A percentile compares a stretch with the other conserved stretches of the same genome.
phyloP scores from a whole-genome alignment of 306 rosid genomes.

The Castanea mollissima region DNA sequence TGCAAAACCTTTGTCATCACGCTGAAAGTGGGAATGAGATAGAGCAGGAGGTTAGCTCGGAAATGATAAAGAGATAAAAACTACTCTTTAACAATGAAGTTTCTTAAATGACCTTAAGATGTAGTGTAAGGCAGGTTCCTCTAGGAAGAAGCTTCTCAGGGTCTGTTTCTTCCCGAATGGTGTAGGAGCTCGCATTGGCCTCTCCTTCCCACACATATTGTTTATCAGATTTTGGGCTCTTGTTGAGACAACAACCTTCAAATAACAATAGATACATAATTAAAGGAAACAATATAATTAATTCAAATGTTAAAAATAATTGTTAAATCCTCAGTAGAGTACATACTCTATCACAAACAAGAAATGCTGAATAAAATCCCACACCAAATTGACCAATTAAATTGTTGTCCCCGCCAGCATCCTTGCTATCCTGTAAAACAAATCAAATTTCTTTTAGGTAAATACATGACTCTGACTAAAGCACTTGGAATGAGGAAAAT shows the following conservation, averaged over 20 bases:
- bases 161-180: slow-evolving; percentile 84
- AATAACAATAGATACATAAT: neutral
- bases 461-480: slow-evolving; percentile 1
- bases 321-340: neutral
- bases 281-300: neutral
- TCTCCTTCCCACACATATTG: slow-evolving; percentile 98
- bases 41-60: slow-evolving; percentile 18
- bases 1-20: slow-evolving; percentile 86
- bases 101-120: slow-evolving; percentile 59
- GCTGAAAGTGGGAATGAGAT: slow-evolving; percentile 38
- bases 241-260: slow-evolving; percentile 88
- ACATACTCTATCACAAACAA: slow-evolving; percentile 82
- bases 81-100: neutral
- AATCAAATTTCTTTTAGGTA: slow-evolving; percentile 25
- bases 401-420: slow-evolving; percentile 80
- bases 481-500: slow-evolving; percentile 11
- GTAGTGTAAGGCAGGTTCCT: slow-evolving; percentile 82
- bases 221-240: slow-evolving; percentile 83
- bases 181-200: slow-evolving; percentile 92
- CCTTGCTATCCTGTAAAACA: slow-evolving; percentile 77
- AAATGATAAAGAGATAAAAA: neutral
- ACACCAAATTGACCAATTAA: slow-evolving; percentile 98
- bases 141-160: slow-evolving; percentile 79
- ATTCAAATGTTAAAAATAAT: neutral
- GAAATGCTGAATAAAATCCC: slow-evolving; percentile 88